Evolutionary conservation across 2,329 filamentous ascomycete species (phyloP).

Genomic region (Aspergillus sp.): DNA sequence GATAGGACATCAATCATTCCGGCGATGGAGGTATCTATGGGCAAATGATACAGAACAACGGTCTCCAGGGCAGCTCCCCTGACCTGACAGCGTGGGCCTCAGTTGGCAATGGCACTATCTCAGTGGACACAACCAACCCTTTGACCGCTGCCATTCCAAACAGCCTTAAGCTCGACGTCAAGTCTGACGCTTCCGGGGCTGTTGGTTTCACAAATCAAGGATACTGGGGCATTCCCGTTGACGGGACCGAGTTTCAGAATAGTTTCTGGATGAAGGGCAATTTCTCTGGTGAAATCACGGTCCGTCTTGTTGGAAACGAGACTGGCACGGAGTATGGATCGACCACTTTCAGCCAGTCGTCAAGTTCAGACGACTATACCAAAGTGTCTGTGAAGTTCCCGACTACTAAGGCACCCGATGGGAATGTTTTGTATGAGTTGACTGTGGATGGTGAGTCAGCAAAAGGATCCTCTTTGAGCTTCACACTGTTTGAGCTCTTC

Average conservation of each 20-base stretch:
- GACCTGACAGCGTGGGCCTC: slow-evolving; percentile 48
- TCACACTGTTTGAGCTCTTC: slow-evolving; percentile 18
- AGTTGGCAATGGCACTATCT: slow-evolving; percentile 44
- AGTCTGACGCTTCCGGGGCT: slow-evolving; percentile 21
- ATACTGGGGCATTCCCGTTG: slow-evolving; percentile 23
- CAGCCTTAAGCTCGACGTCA: slow-evolving; percentile 44
- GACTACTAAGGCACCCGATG: slow-evolving; percentile 15
- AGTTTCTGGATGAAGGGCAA: slow-evolving; percentile 25
- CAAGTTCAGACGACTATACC: slow-evolving; percentile 15
- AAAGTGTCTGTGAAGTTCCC: slow-evolving; percentile 15
- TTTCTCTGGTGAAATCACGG: slow-evolving; percentile 15
- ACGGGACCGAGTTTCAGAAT: slow-evolving; percentile 17
- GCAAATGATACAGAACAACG: slow-evolving; percentile 67
- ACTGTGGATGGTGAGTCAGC: slow-evolving; percentile 11
- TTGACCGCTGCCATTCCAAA: slow-evolving; percentile 53
- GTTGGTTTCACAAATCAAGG: slow-evolving; percentile 45
- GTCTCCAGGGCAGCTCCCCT: slow-evolving; percentile 58
- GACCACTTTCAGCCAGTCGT: slow-evolving; percentile 12
- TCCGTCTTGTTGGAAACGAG: slow-evolving; percentile 15
- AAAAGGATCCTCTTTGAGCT: slow-evolving; percentile 14
- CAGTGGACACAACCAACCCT: slow-evolving; percentile 49
- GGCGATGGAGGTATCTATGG: slow-evolving; percentile 72
- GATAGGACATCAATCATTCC: slow-evolving; percentile 62
- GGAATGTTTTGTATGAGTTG: slow-evolving; percentile 14
- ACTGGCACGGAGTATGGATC: slow-evolving; percentile 18